Evolutionary conservation across 768 basidiomycete species (phyloP).

Genomic region (Boletales sp.): DNA sequence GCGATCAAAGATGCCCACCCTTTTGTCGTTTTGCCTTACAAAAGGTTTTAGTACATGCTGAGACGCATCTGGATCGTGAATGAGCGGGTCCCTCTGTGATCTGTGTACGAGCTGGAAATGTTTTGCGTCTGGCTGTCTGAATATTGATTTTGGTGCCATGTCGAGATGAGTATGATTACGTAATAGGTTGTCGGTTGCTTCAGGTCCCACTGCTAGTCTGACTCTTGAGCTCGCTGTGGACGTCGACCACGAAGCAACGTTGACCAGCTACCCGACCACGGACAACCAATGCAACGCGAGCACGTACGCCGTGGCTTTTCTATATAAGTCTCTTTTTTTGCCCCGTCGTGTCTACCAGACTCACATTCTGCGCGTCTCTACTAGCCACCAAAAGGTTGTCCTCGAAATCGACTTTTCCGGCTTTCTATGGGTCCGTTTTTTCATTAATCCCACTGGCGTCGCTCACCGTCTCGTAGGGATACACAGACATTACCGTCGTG

Average conservation of each 20-base stretch:
- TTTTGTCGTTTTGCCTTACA: conserved; percentile 66
- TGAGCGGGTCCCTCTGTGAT: conserved; percentile 92
- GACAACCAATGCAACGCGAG: conserved; percentile 62
- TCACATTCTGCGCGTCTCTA: conserved; percentile 59
- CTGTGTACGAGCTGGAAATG: conserved; percentile 98
- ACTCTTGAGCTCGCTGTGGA: conserved; percentile 17
- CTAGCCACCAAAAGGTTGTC: conserved; percentile 95
- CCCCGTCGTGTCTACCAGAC: conserved; percentile 21
- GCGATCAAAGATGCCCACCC: conserved; percentile 37
- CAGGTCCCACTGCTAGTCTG: conserved; percentile 1
- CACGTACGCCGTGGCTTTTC: conserved; percentile 77
- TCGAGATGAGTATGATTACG: conserved; percentile 17
- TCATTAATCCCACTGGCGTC: conserved; percentile 19
- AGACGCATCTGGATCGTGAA: conserved; percentile 87
- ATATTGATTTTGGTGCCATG: conserved; percentile 62
- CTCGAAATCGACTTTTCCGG: conserved; percentile 93
- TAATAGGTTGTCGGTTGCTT: conserved; percentile 28
- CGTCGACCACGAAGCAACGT: conserved; percentile 15
- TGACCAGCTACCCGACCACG: no score
- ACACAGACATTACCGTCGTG: conserved; percentile 87
- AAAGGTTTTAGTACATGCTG: conserved; percentile 87
- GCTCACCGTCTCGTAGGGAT: conserved; percentile 55
- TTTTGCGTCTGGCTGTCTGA: conserved; percentile 82
- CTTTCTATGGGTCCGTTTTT: conserved; percentile 64
- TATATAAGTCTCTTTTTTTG: conserved; percentile 65